These are phyloP conservation scores for Triticum dicoccoides DNA, from an alignment of 176 grass and related monocot species.

Conservation along the genomic window DNA sequence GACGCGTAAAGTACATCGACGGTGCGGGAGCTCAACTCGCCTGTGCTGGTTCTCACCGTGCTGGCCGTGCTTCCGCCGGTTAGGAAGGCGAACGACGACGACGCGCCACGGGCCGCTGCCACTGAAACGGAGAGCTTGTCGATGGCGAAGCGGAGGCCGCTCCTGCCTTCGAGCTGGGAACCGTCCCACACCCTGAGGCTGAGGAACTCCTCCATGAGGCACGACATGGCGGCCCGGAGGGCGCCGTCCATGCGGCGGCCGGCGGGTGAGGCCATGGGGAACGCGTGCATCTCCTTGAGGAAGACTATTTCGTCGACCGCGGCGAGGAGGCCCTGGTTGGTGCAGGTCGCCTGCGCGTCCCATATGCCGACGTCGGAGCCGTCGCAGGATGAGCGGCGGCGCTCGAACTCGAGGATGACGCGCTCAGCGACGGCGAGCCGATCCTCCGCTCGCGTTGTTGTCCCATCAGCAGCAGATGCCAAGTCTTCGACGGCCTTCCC, in stretches of 20 bases:
- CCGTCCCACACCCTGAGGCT: slow-evolving; percentile 29
- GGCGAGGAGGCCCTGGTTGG: slow-evolving; percentile 7
- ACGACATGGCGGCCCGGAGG: slow-evolving; percentile 17
- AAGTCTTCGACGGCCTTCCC: not conserved
- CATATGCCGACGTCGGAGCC: not conserved
- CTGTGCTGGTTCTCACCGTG: not conserved
- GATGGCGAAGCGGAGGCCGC: not conserved
- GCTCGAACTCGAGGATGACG: not conserved
- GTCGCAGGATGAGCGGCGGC: not conserved
- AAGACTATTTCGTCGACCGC: slow-evolving; percentile 3
- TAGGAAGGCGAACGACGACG: not conserved
- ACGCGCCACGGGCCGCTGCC: not conserved
- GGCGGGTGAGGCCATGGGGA: slow-evolving; percentile 10
- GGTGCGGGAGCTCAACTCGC: not conserved
- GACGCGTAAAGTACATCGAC: not conserved
- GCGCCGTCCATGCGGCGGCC: not conserved
- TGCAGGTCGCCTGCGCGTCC: not conserved
- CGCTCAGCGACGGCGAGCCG: not conserved
- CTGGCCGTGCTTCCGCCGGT: not conserved
- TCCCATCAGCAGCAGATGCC: not conserved
- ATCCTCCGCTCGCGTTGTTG: not conserved
- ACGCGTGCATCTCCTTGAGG: slow-evolving; percentile 29
- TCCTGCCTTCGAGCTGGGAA: not conserved
- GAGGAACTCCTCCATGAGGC: slow-evolving; percentile 23
- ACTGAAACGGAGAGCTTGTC: not conserved